Evolutionary conservation across 768 basidiomycete genomes (phyloP), one percentile per base, ranked within the genome.

Genomic region (Gymnopilus dilepis): DNA sequence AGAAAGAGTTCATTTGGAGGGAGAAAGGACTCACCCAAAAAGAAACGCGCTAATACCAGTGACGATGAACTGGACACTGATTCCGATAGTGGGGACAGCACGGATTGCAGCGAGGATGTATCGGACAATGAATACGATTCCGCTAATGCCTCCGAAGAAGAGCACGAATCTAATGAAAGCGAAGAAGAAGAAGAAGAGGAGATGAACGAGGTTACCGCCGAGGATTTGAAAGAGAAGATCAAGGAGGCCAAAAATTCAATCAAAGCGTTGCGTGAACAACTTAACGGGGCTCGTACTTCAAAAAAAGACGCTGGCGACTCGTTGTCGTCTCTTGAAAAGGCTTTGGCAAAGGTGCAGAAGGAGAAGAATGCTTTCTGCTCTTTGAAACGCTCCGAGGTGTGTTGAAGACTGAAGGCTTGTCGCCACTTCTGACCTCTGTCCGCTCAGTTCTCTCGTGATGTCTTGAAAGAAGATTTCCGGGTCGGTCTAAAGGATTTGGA

Each of bases 351-450:
- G 31, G 80, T 78, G 28, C 84, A 85, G 65, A 85, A 81, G 63
- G 82, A 84, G 59, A 88, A 88, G 75, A 87, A 87, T 62, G 84
- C 80, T 0, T 86, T 85, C 66, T 88, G 86, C 65, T 84, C 86
- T 0, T 65, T 81, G 58, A 85, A 82, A 69, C 78, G 86, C 5
- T 85, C 84, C 2, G 83, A 85, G 74, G 85, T 85, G 48, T 60
- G 71, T 60, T 24, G 37, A 12, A 24, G n/a, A n/a, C n/a, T n/a
- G n/a, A n/a, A 17, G 6, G 33, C 52, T 47, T 54, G 11, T 26
- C 48, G 54, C 22, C 6, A 2, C n/a, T 21, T 17, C 22, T 43
- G 47, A 58, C 50, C 19, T 67, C 51, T 30, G 52, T 41, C 41
- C 64, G 12, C 24, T 30, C 43, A 87, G 84, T 86, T 78, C 64